Base-by-base conservation (phyloP, 129 eudicot genomes). In the Solidago caesia region DNA sequence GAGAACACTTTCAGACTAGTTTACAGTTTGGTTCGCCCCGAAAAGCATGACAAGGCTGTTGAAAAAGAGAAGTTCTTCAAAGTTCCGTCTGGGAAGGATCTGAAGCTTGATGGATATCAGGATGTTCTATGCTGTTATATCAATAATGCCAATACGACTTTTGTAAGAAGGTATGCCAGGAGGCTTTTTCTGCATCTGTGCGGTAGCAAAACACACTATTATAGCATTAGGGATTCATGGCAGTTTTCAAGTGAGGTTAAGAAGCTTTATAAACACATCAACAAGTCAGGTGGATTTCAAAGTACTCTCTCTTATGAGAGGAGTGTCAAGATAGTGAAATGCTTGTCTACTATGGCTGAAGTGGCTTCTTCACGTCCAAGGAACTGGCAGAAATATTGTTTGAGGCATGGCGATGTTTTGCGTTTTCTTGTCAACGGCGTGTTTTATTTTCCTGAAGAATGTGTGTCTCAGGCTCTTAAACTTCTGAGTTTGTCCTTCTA, bases 351-450 rank as follows among this genome's bases (percentile, higher is more conserved):
- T 5, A 87, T 95, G 89, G 97, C 99, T 77, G 99, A 95, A 72
- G 97, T 95, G n/a, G 88, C 99, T 75, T 81, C 93, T 59, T 89
- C 97, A 39, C 90, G 99, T 58, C 99, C 99, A 46, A 80, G 99
- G 63, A 95, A 95, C 81, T 95, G 99, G 99, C 99, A 95, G 86
- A 95, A 95, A 72, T 91, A 91, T 82, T 89, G 97, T 82, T 77
- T 85, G 82, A 82, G 90, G 84, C 97, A 95, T 85, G 89, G 82
- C 3, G 99, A 95, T 77, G 89, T 95, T 73, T 81, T 95, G 57
- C 84, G 94, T 51, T 89, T 88, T 75, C 88, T 95, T 72, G 71
- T 91, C 75, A 87, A 84, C 72, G 97, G 96, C 16, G 87, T 87
- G 66, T 91, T 95, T 64, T 89, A 80, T 57, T 89, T 95, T 47